Base-by-base conservation (phyloP, 2,329 filamentous ascomycete species). In the Trichoderma oligosporum region DNA sequence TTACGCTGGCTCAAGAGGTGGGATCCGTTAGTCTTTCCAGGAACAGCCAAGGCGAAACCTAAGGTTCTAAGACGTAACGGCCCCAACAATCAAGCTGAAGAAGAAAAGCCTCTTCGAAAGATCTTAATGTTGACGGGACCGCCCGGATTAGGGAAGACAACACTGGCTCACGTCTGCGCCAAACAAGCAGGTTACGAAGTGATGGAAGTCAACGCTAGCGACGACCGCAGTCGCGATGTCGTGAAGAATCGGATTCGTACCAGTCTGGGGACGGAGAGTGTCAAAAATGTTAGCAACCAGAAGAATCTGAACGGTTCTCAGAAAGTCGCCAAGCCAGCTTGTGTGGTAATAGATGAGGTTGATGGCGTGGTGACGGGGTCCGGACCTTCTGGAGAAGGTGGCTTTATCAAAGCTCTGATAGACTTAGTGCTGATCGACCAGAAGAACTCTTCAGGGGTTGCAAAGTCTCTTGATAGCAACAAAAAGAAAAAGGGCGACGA, bases 151-250 rank as follows among this genome's bases (percentile, higher is more conserved):
- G 94, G 94, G 25, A 99, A 99, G 76, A 99, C 94, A 0, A 99
- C 94, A 0, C 73, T 99, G 46, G 94, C 94, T 1, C 94, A 99
- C 72, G 94, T 99, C 0, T 97, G 94, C 69, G 95, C 95, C 0
- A 86, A 81, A 64, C 94, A 99, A 73, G 94, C 94, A 4, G 94
- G 94, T 0, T 99, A 99, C 66, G 94, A 97, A 67, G 89, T 96
- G 1, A 82, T 97, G 68, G 94, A 99, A 70, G 96, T 99, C 73
- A 99, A 99, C 66, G 94, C 95, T 7, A 97, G 93, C 65, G 94
- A 99, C 68, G 95, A 99, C 68, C 82, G 94, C 65, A 96, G 91
- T 67, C 82, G 83, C 27, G 86, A 93, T 66, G 91, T 99, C 1
- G 94, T 99, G 33, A 94, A 89, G 68, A 91, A 90, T 6, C 83